A percentile compares a stretch with the other conserved stretches of the same genome.
Evolutionary conservation across 177 flowering plant species (phyloP).

Genomic region (Tripterygium wilfordii): DNA sequence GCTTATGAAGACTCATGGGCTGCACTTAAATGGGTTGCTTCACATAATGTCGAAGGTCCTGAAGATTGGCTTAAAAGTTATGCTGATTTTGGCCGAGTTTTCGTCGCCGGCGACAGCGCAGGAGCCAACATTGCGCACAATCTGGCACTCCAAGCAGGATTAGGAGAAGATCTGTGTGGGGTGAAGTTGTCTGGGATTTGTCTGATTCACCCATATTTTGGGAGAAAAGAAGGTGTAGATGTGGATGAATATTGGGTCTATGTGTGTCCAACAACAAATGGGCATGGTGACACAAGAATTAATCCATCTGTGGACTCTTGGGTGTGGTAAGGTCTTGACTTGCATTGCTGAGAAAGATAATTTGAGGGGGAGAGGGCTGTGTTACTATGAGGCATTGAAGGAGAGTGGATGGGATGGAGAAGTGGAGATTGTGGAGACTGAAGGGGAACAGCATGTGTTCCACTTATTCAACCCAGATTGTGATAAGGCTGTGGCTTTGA

Average conservation of each 20-base stretch:
- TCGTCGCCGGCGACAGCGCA: constrained; percentile 27
- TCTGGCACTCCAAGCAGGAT: constrained; percentile 20
- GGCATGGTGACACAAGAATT: constrained; percentile 24
- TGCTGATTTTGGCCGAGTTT: constrained; percentile 19
- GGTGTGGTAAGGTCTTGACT: constrained; percentile 27
- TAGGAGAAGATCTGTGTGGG: background rate
- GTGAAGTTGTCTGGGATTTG: constrained; percentile 19
- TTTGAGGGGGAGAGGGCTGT: constrained; percentile 23
- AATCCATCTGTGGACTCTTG: constrained; percentile 25
- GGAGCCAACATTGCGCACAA: constrained; percentile 24
- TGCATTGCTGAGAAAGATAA: constrained; percentile 34
- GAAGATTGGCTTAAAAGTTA: constrained; percentile 24
- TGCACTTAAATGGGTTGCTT: constrained; percentile 14
- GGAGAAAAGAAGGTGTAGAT: constrained; percentile 16
- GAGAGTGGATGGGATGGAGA: constrained; percentile 35
- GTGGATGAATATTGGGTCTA: background rate
- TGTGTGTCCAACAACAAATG: constrained; percentile 18
- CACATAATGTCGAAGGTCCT: constrained; percentile 20
- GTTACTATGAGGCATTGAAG: constrained; percentile 22
- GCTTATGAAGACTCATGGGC: background rate
- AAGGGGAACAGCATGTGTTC: constrained; percentile 37
- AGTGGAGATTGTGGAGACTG: constrained; percentile 25
- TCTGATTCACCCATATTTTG: constrained; percentile 35
- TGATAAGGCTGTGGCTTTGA: constrained; percentile 15
- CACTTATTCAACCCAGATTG: constrained; percentile 18